A percentile compares a stretch with the other conserved stretches of the same genome.
phyloP scores from a whole-genome alignment of 257 asterid genomes.

The Solanum gandarillasii region DNA sequence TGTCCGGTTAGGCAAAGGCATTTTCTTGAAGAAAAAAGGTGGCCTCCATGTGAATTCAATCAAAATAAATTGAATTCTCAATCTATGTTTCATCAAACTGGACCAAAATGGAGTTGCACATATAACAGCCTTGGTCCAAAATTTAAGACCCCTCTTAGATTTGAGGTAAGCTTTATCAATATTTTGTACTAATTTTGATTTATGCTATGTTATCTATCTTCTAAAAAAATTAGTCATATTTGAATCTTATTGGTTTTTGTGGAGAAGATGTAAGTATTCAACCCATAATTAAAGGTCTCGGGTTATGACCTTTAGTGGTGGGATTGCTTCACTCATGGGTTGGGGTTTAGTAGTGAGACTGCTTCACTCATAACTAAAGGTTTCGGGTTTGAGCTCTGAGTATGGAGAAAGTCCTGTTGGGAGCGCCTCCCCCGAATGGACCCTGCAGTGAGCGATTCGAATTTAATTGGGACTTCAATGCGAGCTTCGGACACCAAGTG shows the following conservation, averaged over 20 bases:
- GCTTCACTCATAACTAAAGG: background rate
- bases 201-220: background rate
- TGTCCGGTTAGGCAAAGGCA: conserved; percentile 31
- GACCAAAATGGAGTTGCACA: conserved; percentile 12
- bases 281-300: too few relatives aligned
- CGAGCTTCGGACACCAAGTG: background rate
- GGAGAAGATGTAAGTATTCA: background rate
- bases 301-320: background rate
- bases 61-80: conserved; percentile 8
- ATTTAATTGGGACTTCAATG: fast-evolving
- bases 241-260: background rate
- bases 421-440: fast-evolving
- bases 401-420: too few relatives aligned
- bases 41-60: conserved; percentile 39
- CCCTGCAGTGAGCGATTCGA: background rate
- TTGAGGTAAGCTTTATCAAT: conserved; percentile 19
- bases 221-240: background rate
- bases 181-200: background rate
- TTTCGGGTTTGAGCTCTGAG: fast-evolving
- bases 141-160: conserved; percentile 12
- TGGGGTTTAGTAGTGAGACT: background rate
- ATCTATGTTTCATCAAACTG: background rate
- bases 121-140: conserved; percentile 2
- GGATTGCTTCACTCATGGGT: background rate
- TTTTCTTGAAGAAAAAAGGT: conserved; percentile 51